Evolutionary conservation across 352 stramenopile species (phyloP).

Genomic region (Phytophthora hybrid): DNA sequence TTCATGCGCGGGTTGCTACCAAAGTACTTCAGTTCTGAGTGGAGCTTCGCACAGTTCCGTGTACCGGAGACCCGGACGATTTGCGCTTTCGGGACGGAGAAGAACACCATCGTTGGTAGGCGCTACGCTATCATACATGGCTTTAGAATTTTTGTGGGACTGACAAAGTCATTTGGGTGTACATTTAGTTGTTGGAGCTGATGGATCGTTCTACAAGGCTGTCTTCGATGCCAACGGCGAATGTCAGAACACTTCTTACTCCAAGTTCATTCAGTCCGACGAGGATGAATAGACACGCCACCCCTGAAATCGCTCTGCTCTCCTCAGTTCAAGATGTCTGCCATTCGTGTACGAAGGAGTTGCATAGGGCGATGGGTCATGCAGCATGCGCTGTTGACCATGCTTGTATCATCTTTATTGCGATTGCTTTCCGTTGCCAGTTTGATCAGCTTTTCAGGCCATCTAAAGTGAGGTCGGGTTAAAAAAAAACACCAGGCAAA

Average conservation of each 20-base stretch:
- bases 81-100: slow-evolving; percentile 93
- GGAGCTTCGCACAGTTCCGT: slow-evolving; percentile 95
- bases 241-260: slow-evolving; percentile 91
- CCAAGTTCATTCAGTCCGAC: slow-evolving; percentile 91
- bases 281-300: slow-evolving; percentile 78
- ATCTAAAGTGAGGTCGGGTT: slow-evolving; percentile 37
- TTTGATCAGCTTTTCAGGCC: slow-evolving; percentile 37
- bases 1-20: slow-evolving; percentile 92
- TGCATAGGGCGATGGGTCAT: slow-evolving; percentile 23
- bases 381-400: slow-evolving; percentile 30
- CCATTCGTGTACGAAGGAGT: slow-evolving; percentile 22
- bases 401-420: slow-evolving; percentile 56
- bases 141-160: not conserved
- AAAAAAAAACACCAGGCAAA: slow-evolving; percentile 15
- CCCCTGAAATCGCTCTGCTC: slow-evolving; percentile 15
- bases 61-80: slow-evolving; percentile 92
- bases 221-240: slow-evolving; percentile 89
- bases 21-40: slow-evolving; percentile 95
- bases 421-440: slow-evolving; percentile 26
- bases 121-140: not conserved
- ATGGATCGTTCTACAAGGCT: slow-evolving; percentile 91
- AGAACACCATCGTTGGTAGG: slow-evolving; percentile 93
- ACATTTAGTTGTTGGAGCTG: slow-evolving; percentile 81
- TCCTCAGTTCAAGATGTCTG: slow-evolving; percentile 22
- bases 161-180: no score